Base-by-base conservation (phyloP, 169 alveolate species). In the Cryptosporidium canis region DNA sequence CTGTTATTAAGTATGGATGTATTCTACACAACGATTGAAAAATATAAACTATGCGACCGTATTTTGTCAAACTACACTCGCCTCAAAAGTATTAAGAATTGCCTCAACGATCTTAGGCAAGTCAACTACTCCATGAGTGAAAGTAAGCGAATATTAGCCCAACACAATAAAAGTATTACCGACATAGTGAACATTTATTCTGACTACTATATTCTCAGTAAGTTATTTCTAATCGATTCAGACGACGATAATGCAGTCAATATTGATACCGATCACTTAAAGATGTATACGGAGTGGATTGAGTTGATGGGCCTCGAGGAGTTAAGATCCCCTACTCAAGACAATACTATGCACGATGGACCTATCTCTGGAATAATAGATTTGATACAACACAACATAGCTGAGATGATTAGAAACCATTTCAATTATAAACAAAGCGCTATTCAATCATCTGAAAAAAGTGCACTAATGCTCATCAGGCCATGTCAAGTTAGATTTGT, bases 401-500 rank as follows among this genome's bases (percentile, higher is more conserved):
- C 27, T 18, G 53, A 43, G 45, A 51, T 72, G 55, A 37, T 51
- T 35, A 72, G 37, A 55, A 56, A 29, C 45, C 51, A 37, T 21
- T 72, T 55, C 27, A 37, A 56, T 7, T 39, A 55, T 9, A 72
- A 55, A 9, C 12, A 33, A n/a, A 58, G 55, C 9, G 1, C 37
- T 7, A 55, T 8, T 61, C 41, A 61, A 37, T 41, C 29, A 16
- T 16, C 14, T 12, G 58, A 55, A 55, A 45, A 43, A 51, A 33
- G 21, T 51, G 58, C 0, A 35, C 3, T 5, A 72, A 8, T 29
- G n/a, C 9, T 72, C 37, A 43, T 56, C 11, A 56, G 14, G 39
- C 41, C 55, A 9, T 72, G 31, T 31, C 85, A 72, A 56, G 14
- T 72, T 5, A 72, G 70, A 72, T 55, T 72, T 14, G 7, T 72